These are phyloP conservation scores for Coffea canephora DNA, from an alignment of 257 asterid species.

Conservation along the genomic window DNA sequence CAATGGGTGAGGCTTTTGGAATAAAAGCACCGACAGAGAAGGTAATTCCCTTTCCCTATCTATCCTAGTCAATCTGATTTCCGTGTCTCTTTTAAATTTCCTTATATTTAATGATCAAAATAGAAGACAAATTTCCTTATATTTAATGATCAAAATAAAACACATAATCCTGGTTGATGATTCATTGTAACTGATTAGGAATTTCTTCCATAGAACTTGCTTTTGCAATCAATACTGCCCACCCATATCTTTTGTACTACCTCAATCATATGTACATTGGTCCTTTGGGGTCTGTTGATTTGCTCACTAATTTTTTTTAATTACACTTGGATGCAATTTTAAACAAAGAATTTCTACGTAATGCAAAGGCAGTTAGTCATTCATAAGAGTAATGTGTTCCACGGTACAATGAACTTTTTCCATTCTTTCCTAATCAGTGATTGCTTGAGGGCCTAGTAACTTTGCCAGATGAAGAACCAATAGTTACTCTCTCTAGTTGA, in stretches of 20 bases:
- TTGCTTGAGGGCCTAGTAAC: neutral
- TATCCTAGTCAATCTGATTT: neutral
- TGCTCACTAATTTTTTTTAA: neutral
- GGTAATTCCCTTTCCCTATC: slow-evolving; percentile 42
- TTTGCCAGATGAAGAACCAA: neutral
- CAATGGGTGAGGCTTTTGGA: slow-evolving; percentile 96
- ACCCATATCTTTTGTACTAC: neutral
- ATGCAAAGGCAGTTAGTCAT: neutral
- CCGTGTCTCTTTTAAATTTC: neutral
- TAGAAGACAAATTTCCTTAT: too few relatives aligned
- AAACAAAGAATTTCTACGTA: neutral
- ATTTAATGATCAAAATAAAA: too few relatives aligned
- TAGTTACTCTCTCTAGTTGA: neutral
- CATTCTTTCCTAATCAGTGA: neutral
- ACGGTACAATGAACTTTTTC: too few relatives aligned
- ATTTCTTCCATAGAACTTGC: neutral
- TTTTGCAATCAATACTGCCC: neutral
- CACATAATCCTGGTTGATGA: neutral
- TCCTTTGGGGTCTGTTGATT: neutral
- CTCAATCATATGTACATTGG: neutral
- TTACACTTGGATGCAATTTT: neutral
- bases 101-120: neutral
- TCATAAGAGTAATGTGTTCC: neutral
- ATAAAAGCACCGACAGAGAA: slow-evolving; percentile 69
- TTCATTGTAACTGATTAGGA: neutral